Evolutionary conservation across 2,329 filamentous ascomycete species (phyloP), one percentile per base, ranked within the genome.

Genomic region (Phaeosphaeriaceae sp.): DNA sequence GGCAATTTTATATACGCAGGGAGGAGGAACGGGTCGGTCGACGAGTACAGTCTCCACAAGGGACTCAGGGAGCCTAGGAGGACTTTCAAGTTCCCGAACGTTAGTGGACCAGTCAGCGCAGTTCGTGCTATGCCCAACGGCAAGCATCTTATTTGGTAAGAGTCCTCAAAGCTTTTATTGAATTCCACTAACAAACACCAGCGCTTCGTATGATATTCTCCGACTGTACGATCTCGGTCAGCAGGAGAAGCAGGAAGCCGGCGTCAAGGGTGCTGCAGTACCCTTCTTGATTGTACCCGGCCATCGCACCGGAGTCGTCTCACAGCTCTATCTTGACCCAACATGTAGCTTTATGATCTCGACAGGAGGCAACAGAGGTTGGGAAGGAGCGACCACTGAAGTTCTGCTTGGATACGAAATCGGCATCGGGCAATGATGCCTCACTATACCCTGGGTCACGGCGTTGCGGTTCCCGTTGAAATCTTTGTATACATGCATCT

Each of bases 241-340:
- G 51, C 51, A 58, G 20, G 60, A 65, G 13, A 86, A 91, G 51
- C 45, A 56, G 22, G 60, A 62, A 7, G 83, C 85, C 22, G 79
- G 84, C 1, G 82, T 85, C 41, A 91, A 89, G 70, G 90, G 92
- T 73, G 91, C 91, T 0, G 89, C 90, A 0, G 92, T 96, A 0
- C 95, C 95, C 0, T 99, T 98, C 77, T 85, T 97, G n/a, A 97
- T 99, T 65, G 89, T 99, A 22, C 95, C 95, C 0, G 95, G 95
- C 0, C 95, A 90, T 72, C 83, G 92, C 17, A 93, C 93, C 0
- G 94, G 94, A 46, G 92, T 96, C 44, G 94, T 97, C 44, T 92
- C 90, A 0, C 88, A 90, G 59, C 80, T 98, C 10, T 95, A 94
- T 71, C 84, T 97, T 48, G 95, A 99, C 75, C 91, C 91, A 4